Evolutionary conservation across 2,329 filamentous ascomycete genomes (phyloP).

Genomic region (Exophiala dermatitidis): DNA sequence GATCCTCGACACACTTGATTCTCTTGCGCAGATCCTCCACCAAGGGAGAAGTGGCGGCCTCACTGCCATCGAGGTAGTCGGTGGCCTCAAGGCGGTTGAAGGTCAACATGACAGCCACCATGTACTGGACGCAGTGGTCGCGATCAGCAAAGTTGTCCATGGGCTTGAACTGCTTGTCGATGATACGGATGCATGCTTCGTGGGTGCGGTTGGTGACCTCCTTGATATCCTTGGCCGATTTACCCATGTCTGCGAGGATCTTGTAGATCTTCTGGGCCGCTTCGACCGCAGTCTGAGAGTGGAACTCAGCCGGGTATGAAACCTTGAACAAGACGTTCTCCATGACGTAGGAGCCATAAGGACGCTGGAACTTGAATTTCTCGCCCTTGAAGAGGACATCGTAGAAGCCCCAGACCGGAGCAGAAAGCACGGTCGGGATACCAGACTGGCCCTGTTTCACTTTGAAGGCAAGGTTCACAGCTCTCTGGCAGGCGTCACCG

Average conservation of each 20-base stretch:
- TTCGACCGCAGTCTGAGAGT: slow-evolving; percentile 91
- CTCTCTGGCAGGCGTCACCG: slow-evolving; percentile 92
- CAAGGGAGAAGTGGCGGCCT: slow-evolving; percentile 82
- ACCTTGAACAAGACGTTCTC: slow-evolving; percentile 99
- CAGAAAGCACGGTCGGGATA: slow-evolving; percentile 84
- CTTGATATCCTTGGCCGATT: slow-evolving; percentile 91
- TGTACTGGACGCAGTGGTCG: slow-evolving; percentile 99
- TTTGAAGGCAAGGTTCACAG: slow-evolving; percentile 84
- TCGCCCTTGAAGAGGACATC: slow-evolving; percentile 96
- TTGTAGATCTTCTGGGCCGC: slow-evolving; percentile 81
- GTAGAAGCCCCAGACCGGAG: slow-evolving; percentile 96
- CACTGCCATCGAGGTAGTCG: slow-evolving; percentile 87
- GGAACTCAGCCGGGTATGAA: slow-evolving; percentile 74
- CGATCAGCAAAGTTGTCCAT: slow-evolving; percentile 99
- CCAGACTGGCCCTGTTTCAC: slow-evolving; percentile 86
- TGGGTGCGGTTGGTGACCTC: slow-evolving; percentile 89
- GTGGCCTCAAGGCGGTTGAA: slow-evolving; percentile 88
- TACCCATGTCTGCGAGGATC: slow-evolving; percentile 74
- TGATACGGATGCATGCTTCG: slow-evolving; percentile 97
- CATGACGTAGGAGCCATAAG: slow-evolving; percentile 98
- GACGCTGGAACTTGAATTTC: slow-evolving; percentile 90
- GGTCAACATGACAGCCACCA: slow-evolving; percentile 90
- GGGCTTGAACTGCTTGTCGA: slow-evolving; percentile 99
- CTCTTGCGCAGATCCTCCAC: slow-evolving; percentile 87
- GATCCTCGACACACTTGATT: slow-evolving; percentile 95